A percentile compares a stretch with the other conserved stretches of the same genome.
phyloP scores from a whole-genome alignment of 23 red algal species.

The Gracilaria caudata region DNA sequence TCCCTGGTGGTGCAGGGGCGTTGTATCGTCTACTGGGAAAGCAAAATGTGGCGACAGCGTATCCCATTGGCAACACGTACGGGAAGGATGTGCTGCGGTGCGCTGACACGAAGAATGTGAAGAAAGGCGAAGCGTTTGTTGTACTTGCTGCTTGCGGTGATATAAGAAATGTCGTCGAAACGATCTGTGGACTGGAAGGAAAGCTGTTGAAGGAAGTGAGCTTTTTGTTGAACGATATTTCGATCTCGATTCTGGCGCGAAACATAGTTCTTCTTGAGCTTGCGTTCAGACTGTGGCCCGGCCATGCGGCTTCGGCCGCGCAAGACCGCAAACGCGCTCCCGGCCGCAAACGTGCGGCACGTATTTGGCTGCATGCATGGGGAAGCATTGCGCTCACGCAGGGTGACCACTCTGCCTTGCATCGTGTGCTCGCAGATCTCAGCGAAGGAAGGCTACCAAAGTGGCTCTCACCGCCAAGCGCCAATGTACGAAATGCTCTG shows the following conservation, averaged over 20 bases:
- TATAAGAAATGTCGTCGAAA: conserved; percentile 25
- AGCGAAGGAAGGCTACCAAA: conserved; percentile 10
- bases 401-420: conserved; percentile 5
- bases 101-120: neutral
- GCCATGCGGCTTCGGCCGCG: neutral
- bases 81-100: conserved; percentile 13
- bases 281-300: conserved; percentile 12
- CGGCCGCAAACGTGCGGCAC: neutral
- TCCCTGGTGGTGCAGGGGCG: conserved; percentile 11
- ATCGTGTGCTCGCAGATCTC: neutral
- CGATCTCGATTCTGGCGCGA: conserved; percentile 27
- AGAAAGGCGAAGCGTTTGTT: conserved; percentile 2
- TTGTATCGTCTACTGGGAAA: conserved; percentile 10
- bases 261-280: conserved; percentile 21
- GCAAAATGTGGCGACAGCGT: conserved; percentile 2
- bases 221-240: conserved; percentile 18
- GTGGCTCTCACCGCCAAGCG: conserved; percentile 1
- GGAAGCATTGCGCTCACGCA: conserved; percentile 22
- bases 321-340: neutral
- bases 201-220: neutral
- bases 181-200: conserved; percentile 9
- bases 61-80: conserved; percentile 33
- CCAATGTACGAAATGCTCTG: conserved; percentile 15
- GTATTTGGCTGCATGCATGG: conserved; percentile 12
- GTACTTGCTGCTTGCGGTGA: conserved; percentile 36